Conservation (phyloP, 768 basidiomycete species). For the Russula griseocarnosa region DNA sequence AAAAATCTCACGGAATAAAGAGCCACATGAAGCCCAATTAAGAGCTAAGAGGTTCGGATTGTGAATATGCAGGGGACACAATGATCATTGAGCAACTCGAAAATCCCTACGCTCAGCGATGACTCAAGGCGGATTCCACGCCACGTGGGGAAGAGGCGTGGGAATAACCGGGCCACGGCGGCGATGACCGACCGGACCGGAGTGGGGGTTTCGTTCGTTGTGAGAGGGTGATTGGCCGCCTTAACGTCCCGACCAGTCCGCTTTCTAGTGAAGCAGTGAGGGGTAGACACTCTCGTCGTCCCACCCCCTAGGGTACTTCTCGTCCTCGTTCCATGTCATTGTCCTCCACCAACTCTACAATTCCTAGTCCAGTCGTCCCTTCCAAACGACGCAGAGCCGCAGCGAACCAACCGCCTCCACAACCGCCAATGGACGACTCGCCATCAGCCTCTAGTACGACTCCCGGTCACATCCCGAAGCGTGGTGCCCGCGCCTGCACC, state of each 20-base stretch:
- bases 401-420: conserved; percentile 27
- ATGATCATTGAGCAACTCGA: too few species aligned
- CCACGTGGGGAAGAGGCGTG: neutral
- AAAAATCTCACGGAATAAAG: too few species aligned
- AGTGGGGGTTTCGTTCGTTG: conserved; percentile 3
- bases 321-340: conserved; percentile 51
- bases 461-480: conserved; percentile 73
- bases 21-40: too few species aligned
- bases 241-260: conserved; percentile 17
- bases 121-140: too few species aligned
- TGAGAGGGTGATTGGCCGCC: conserved; percentile 1
- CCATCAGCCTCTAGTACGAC: conserved; percentile 32
- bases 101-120: too few species aligned
- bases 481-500: conserved; percentile 85
- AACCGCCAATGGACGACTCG: conserved; percentile 33
- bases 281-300: conserved; percentile 8
- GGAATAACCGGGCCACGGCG: conserved; percentile 25
- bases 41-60: too few species aligned
- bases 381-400: conserved; percentile 50
- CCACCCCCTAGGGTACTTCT: conserved; percentile 16
- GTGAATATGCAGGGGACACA: too few species aligned
- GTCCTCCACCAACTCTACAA: conserved; percentile 55
- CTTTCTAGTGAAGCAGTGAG: neutral
- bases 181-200: conserved; percentile 29
- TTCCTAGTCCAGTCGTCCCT: conserved; percentile 52